These are phyloP conservation scores for Hapsidospora chrysogenum DNA, from an alignment of 495 filamentous ascomycete genomes.

Conservation along the genomic window DNA sequence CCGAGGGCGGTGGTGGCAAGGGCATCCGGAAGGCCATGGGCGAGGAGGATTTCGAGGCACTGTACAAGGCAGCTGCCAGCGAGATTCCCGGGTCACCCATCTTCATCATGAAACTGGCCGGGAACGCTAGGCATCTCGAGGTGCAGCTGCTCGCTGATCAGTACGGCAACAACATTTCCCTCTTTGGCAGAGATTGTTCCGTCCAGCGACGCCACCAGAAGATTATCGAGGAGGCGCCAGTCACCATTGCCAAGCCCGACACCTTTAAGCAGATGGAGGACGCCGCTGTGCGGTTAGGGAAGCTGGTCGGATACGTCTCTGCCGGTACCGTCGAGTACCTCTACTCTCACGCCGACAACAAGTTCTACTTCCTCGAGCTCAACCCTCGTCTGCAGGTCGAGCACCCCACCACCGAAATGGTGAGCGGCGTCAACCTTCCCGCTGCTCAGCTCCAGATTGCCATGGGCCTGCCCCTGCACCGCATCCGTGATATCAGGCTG, in stretches of 20 bases:
- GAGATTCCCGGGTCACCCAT: constrained; percentile 99
- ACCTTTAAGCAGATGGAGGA: constrained; percentile 97
- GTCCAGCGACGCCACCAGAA: constrained; percentile 98
- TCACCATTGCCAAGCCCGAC: constrained; percentile 74
- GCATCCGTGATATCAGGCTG: constrained; percentile 88
- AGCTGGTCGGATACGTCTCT: constrained; percentile 93
- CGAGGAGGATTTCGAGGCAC: constrained; percentile 63
- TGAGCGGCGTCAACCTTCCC: constrained; percentile 90
- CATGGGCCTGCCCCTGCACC: constrained; percentile 93
- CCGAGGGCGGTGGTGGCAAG: constrained; percentile 98
- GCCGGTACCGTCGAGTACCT: constrained; percentile 98
- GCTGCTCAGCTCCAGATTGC: constrained; percentile 96
- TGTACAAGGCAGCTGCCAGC: constrained; percentile 90
- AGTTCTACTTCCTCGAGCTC: constrained; percentile 98
- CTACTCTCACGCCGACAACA: constrained; percentile 94
- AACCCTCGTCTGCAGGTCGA: constrained; percentile 98
- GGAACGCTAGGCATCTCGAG: constrained; percentile 91
- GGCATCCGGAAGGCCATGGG: constrained; percentile 91
- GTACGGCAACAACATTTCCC: constrained; percentile 98
- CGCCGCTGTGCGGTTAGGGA: constrained; percentile 84
- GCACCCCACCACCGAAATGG: constrained; percentile 99
- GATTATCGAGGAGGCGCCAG: constrained; percentile 98
- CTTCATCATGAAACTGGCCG: constrained; percentile 99
- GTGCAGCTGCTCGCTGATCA: constrained; percentile 95
- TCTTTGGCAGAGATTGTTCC: constrained; percentile 97